Percentiles rank a stretch among this genome's conserved stretches.
These are phyloP conservation scores for Trichoderma brevicompactum DNA, from an alignment of 2,329 filamentous ascomycete species.

Conservation along the genomic window DNA sequence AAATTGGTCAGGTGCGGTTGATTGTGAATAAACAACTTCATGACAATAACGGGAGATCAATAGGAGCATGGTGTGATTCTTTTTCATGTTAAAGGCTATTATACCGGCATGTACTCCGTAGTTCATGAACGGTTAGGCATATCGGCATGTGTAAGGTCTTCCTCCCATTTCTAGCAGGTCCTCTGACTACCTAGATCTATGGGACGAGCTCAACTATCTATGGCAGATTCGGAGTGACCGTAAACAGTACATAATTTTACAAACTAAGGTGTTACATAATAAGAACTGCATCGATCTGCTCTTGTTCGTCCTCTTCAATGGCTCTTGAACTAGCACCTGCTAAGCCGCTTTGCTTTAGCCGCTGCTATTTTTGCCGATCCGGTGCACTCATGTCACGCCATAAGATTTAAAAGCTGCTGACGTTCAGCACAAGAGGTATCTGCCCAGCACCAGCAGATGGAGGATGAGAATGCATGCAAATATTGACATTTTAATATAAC, in stretches of 20 bases:
- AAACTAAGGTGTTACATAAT: neutral
- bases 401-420: constrained; percentile 14
- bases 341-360: neutral
- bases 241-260: neutral
- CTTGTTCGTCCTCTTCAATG: neutral
- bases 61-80: too few relatives aligned
- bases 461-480: neutral
- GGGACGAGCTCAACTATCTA: too few relatives aligned
- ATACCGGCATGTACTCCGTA: too few relatives aligned
- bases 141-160: too few relatives aligned
- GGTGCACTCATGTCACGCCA: constrained; percentile 16
- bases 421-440: neutral
- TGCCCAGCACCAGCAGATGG: neutral
- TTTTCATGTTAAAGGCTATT: too few relatives aligned
- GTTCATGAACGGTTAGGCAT: too few relatives aligned
- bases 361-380: constrained; percentile 4
- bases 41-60: too few relatives aligned
- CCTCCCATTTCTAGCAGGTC: too few relatives aligned
- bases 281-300: neutral
- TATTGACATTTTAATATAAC: neutral
- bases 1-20: too few relatives aligned
- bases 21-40: too few relatives aligned
- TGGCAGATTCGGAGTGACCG: neutral
- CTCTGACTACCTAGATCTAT: too few relatives aligned
- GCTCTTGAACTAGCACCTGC: neutral